Evolutionary conservation across 495 filamentous ascomycete genomes (phyloP).

Genomic region (Ramalina intermedia): DNA sequence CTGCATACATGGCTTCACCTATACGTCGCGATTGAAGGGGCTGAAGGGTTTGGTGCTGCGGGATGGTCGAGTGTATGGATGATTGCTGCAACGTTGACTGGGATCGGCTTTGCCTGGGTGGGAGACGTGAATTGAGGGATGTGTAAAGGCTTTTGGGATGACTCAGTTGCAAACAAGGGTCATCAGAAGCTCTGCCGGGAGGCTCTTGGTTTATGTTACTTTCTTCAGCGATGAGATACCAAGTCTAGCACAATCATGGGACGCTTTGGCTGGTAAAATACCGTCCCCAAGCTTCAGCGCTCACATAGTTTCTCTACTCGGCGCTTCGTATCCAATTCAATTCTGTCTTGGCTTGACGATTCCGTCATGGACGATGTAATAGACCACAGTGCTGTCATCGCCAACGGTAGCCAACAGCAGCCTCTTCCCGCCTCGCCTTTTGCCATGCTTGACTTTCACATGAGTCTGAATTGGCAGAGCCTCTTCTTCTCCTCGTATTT

Average conservation of each 20-base stretch:
- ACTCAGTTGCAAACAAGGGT: not conserved
- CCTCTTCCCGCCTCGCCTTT: slow-evolving; percentile 40
- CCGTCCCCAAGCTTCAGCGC: not conserved
- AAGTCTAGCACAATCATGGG: not conserved
- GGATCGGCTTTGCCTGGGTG: slow-evolving; percentile 45
- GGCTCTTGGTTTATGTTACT: too few species aligned
- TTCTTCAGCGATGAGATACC: not conserved
- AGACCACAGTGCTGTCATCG: slow-evolving; percentile 84
- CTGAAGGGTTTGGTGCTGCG: slow-evolving; percentile 49
- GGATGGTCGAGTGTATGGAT: slow-evolving; percentile 63
- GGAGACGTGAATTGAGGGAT: slow-evolving; percentile 25
- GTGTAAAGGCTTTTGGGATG: not conserved
- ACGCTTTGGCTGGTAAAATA: too few species aligned
- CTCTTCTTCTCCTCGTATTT: slow-evolving; percentile 15
- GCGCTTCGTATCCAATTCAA: slow-evolving; percentile 24
- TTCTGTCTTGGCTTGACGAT: slow-evolving; percentile 95
- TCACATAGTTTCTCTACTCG: not conserved
- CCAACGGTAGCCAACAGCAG: slow-evolving; percentile 66
- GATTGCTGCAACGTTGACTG: slow-evolving; percentile 41
- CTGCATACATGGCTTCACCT: slow-evolving; percentile 53
- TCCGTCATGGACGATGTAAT: slow-evolving; percentile 90
- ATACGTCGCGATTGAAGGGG: slow-evolving; percentile 45
- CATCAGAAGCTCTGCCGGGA: too few species aligned
- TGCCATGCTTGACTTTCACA: slow-evolving; percentile 27
- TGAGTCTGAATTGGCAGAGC: slow-evolving; percentile 26